Evolutionary conservation across 2,329 filamentous ascomycete genomes (phyloP).

Genomic region (Aspergillus costaricaensis): DNA sequence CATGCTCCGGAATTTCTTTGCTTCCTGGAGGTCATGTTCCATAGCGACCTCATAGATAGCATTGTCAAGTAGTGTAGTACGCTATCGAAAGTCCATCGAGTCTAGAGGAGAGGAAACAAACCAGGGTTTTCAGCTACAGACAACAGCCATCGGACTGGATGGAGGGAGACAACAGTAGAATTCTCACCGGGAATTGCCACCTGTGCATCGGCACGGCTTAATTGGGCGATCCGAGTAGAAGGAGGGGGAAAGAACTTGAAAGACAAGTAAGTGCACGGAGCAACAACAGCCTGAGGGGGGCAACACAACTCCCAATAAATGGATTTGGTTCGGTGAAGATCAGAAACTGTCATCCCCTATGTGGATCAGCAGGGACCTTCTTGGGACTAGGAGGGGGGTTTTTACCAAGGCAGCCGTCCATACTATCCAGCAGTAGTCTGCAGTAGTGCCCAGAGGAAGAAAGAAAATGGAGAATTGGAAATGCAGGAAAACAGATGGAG

Average conservation of each 20-base stretch:
- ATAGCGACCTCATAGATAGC: too few species aligned
- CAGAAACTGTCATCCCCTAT: not conserved
- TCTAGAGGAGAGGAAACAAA: too few species aligned
- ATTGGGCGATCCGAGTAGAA: conserved; percentile 1
- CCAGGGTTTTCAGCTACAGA: too few species aligned
- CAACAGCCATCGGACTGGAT: too few species aligned
- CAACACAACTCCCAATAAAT: not conserved
- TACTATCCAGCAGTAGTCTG: not conserved
- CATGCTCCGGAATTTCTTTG: not conserved
- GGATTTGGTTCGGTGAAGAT: not conserved
- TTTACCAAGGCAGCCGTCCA: not conserved
- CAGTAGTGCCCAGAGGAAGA: not conserved
- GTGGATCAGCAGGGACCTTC: conserved; percentile 10
- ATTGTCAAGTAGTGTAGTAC: too few species aligned
- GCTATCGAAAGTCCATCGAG: too few species aligned
- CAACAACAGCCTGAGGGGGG: not conserved
- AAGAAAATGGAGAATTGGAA: not conserved
- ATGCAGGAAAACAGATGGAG: not conserved
- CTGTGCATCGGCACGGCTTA: not conserved
- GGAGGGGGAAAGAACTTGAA: too few species aligned
- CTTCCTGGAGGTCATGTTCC: too few species aligned
- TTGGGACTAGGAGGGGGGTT: not conserved
- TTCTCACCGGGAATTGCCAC: too few species aligned
- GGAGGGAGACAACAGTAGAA: too few species aligned
- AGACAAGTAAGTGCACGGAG: not conserved